Evolutionary conservation across 2,329 filamentous ascomycete genomes (phyloP).

Genomic region (Fusarium virguliforme): DNA sequence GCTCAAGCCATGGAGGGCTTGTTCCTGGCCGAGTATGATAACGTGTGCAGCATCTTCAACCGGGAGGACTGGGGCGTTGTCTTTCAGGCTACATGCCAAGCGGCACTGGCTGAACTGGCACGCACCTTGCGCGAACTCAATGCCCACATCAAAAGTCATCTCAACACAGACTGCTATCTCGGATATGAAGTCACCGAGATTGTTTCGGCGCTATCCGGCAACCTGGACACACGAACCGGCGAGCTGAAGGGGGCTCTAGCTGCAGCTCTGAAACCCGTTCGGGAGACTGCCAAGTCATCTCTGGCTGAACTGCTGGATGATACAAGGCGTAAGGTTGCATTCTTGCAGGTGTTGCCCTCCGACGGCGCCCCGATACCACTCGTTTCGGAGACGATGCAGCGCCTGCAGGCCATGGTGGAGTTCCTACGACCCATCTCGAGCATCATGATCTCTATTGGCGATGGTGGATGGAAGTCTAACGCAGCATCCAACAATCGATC

Average conservation of each 20-base stretch:
- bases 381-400: constrained; percentile 87
- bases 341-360: constrained; percentile 77
- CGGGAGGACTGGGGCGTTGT: constrained; percentile 87
- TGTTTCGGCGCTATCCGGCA: constrained; percentile 83
- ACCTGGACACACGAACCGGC: constrained; percentile 85
- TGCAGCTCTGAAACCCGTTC: constrained; percentile 88
- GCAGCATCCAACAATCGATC: constrained; percentile 68
- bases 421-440: constrained; percentile 90
- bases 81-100: constrained; percentile 84
- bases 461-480: constrained; percentile 86
- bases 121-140: constrained; percentile 92
- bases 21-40: constrained; percentile 91
- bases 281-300: constrained; percentile 92
- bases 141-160: constrained; percentile 86
- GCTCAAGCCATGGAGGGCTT: constrained; percentile 89
- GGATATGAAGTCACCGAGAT: constrained; percentile 97
- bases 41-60: constrained; percentile 88
- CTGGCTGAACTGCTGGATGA: constrained; percentile 88
- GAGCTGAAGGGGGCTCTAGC: constrained; percentile 88
- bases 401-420: constrained; percentile 87
- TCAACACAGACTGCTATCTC: constrained; percentile 93
- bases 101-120: constrained; percentile 84
- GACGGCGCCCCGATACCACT: constrained; percentile 86
- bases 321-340: constrained; percentile 78
- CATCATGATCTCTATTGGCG: constrained; percentile 92